A percentile compares a stretch with the other conserved stretches of the same genome.
Evolutionary conservation across 2,329 filamentous ascomycete species (phyloP).

Genomic region (Albifimbria verrucaria): DNA sequence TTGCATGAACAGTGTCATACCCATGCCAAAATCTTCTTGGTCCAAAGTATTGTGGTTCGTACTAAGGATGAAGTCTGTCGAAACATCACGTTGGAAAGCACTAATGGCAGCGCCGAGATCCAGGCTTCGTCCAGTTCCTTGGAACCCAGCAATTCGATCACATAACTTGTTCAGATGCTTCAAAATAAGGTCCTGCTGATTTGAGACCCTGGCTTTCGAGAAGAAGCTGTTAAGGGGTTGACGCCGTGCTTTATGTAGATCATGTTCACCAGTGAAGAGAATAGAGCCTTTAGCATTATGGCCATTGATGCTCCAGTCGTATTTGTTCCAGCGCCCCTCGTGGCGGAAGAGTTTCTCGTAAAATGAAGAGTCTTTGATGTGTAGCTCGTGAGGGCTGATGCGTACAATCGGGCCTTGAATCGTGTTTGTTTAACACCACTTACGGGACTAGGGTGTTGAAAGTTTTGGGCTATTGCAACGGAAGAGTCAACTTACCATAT

Average conservation of each 20-base stretch:
- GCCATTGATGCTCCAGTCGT: background rate
- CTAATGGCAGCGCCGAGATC: conserved; percentile 12
- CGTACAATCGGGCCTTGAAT: conserved; percentile 17
- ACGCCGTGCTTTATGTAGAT: background rate
- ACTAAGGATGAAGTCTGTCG: conserved; percentile 11
- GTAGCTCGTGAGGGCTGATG: conserved; percentile 16
- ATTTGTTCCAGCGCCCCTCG: conserved; percentile 2
- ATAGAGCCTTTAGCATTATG: background rate
- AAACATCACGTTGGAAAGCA: conserved; percentile 11
- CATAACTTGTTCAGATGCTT: background rate
- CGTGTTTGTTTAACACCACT: background rate
- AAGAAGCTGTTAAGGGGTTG: background rate
- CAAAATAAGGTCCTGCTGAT: background rate
- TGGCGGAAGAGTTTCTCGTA: conserved; percentile 13
- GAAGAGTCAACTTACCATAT: background rate
- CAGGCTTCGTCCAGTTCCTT: background rate
- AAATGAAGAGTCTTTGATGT: conserved; percentile 16
- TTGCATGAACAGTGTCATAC: conserved; percentile 4
- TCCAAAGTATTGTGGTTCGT: conserved; percentile 10
- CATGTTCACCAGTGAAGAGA: background rate
- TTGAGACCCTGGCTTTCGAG: background rate
- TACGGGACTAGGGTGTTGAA: too few relatives aligned
- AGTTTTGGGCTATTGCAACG: background rate
- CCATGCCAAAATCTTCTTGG: conserved; percentile 9
- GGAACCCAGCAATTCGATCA: background rate